phyloP scores from a whole-genome alignment of 345 rosid genomes.

The Linum tenue region DNA sequence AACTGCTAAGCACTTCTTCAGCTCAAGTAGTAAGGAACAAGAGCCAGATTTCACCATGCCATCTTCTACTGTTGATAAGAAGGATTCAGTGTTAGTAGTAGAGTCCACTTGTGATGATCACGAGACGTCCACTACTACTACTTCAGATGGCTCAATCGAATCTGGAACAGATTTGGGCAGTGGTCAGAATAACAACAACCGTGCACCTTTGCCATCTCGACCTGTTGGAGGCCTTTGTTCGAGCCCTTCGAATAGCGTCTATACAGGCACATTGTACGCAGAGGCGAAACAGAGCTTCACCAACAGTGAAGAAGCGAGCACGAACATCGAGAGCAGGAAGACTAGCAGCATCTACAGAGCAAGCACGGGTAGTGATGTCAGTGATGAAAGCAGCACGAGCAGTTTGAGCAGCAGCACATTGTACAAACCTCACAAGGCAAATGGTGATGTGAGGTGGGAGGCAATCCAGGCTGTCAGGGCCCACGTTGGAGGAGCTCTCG shows the following conservation, averaged over 20 bases:
- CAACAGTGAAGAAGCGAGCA: constrained; percentile 56
- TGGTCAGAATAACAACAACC: constrained; percentile 14
- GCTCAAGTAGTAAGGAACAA: constrained; percentile 14
- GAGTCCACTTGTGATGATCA: constrained; percentile 29
- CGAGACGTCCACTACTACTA: constrained; percentile 26
- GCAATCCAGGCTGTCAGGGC: constrained; percentile 61
- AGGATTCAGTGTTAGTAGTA: constrained; percentile 11
- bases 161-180: constrained; percentile 26
- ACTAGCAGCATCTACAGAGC: constrained; percentile 46
- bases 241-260: constrained; percentile 56
- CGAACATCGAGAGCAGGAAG: constrained; percentile 51
- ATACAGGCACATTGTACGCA: constrained; percentile 38
- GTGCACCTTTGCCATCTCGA: constrained; percentile 17
- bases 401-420: constrained; percentile 41
- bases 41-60: constrained; percentile 11
- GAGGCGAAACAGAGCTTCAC: constrained; percentile 80
- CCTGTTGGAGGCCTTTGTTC: constrained; percentile 37
- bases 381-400: constrained; percentile 90
- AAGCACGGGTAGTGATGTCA: constrained; percentile 76
- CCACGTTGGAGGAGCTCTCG: constrained; percentile 35
- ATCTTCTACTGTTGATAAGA: constrained; percentile 12
- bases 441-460: constrained; percentile 69
- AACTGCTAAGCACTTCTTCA: constrained; percentile 24
- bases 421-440: constrained; percentile 81
- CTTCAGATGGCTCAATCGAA: constrained; percentile 31